phyloP scores from a whole-genome alignment of 2,329 filamentous ascomycete genomes.

The Aquanectria penicillioides region DNA sequence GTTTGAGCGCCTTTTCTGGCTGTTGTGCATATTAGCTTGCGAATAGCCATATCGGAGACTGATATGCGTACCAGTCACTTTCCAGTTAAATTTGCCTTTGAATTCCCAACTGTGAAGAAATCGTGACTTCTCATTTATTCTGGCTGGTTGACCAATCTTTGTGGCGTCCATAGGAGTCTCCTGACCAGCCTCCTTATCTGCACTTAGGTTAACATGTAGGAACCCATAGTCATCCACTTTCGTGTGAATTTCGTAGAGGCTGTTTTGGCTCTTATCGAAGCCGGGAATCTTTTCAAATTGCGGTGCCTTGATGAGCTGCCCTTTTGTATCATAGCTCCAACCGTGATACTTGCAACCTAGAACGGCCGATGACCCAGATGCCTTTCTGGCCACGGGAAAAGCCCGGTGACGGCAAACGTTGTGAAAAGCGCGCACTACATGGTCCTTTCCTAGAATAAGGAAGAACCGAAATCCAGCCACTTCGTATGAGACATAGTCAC shows the following conservation, averaged over 20 bases:
- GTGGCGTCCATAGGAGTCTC: background rate
- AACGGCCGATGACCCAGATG: conserved; percentile 48
- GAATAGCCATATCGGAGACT: background rate
- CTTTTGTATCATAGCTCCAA: conserved; percentile 56
- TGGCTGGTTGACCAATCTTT: background rate
- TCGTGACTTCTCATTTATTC: background rate
- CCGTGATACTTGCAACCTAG: conserved; percentile 57
- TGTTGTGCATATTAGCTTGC: background rate
- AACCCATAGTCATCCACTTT: conserved; percentile 12
- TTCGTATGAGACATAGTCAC: conserved; percentile 48
- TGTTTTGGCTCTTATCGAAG: conserved; percentile 51
- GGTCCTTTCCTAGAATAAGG: conserved; percentile 45
- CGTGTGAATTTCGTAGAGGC: conserved; percentile 20
- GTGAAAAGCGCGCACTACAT: conserved; percentile 47
- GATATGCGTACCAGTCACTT: conserved; percentile 17
- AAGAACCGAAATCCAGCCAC: conserved; percentile 52
- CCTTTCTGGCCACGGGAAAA: conserved; percentile 51
- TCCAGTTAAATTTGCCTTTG: conserved; percentile 23
- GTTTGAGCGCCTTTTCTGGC: background rate
- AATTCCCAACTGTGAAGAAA: conserved; percentile 4
- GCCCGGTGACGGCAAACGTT: conserved; percentile 57
- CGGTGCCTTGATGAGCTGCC: conserved; percentile 54
- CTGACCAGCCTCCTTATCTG: background rate
- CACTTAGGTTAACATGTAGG: conserved; percentile 18
- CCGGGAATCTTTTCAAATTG: conserved; percentile 50